Percentiles rank a stretch among this genome's conserved stretches.
Evolutionary conservation across 1,284 basidiomycete genomes (phyloP).

Genomic region (Trichosporon asahii): DNA sequence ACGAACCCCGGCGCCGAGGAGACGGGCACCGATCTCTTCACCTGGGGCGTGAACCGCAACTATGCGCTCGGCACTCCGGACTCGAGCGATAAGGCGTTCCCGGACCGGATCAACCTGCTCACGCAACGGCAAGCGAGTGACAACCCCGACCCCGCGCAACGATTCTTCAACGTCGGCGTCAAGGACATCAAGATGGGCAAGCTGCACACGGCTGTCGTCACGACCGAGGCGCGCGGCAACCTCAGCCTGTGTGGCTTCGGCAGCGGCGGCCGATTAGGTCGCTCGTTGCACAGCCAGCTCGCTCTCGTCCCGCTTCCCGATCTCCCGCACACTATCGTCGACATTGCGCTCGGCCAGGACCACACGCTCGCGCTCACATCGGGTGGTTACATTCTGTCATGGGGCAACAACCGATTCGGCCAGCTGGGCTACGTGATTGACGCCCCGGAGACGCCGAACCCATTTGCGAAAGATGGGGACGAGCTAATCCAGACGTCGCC

Average conservation of each 20-base stretch:
- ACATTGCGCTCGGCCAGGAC: slow-evolving; percentile 85
- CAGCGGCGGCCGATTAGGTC: slow-evolving; percentile 76
- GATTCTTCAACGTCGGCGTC: slow-evolving; percentile 59
- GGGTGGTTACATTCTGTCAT: slow-evolving; percentile 78
- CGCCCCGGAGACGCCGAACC: slow-evolving; percentile 38
- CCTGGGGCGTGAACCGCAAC: slow-evolving; percentile 89
- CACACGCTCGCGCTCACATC: slow-evolving; percentile 84
- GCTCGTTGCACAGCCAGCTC: slow-evolving; percentile 75
- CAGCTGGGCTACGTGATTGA: slow-evolving; percentile 89
- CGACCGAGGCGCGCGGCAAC: slow-evolving; percentile 69
- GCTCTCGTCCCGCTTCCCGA: slow-evolving; percentile 63
- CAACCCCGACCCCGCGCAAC: slow-evolving; percentile 41
- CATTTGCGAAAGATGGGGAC: slow-evolving; percentile 38
- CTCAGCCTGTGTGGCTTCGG: slow-evolving; percentile 82
- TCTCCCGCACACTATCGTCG: slow-evolving; percentile 58
- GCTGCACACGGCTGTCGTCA: slow-evolving; percentile 75
- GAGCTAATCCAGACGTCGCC: slow-evolving; percentile 72
- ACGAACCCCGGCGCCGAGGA: slow-evolving; percentile 56
- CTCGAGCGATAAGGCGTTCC: slow-evolving; percentile 70
- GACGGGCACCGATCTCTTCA: slow-evolving; percentile 64
- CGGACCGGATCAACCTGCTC: slow-evolving; percentile 67
- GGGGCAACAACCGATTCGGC: slow-evolving; percentile 82
- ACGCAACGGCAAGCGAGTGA: slow-evolving; percentile 54
- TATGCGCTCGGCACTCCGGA: slow-evolving; percentile 80
- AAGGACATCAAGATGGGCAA: slow-evolving; percentile 72